A percentile compares a stretch with the other conserved stretches of the same genome.
These are phyloP conservation scores for Bruguiera gymnorhiza DNA, from an alignment of 345 rosid genomes.

Conservation along the genomic window DNA sequence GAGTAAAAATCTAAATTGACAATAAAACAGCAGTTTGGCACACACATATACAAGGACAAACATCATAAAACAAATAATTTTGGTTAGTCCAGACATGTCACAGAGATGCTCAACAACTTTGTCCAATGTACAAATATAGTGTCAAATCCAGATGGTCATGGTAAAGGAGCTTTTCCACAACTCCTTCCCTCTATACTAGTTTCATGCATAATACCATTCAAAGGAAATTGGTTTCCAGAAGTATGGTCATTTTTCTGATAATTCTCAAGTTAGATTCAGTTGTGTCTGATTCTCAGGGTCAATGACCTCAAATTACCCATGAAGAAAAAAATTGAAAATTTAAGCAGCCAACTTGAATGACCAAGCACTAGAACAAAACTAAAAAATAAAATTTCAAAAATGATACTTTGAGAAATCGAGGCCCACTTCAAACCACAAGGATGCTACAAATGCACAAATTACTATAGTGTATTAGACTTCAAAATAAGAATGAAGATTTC, in stretches of 20 bases:
- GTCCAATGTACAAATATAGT: background rate
- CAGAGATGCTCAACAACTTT: background rate
- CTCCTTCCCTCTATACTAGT: background rate
- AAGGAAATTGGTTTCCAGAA: background rate
- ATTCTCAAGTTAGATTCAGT: background rate
- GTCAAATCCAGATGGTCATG: background rate
- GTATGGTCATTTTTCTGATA: background rate
- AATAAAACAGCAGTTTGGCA: too few relatives aligned
- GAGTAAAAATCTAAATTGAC: too few relatives aligned
- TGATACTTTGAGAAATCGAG: background rate
- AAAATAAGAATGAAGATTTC: background rate
- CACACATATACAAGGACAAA: too few relatives aligned
- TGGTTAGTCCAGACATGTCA: too few relatives aligned
- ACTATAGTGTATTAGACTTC: background rate
- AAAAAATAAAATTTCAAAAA: background rate
- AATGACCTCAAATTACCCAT: background rate
- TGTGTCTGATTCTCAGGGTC: background rate
- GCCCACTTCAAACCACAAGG: background rate
- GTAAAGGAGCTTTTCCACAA: background rate
- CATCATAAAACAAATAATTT: too few relatives aligned
- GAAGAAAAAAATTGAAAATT: background rate
- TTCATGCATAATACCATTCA: background rate
- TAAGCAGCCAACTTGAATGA: too few relatives aligned
- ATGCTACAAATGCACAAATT: background rate
- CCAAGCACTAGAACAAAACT: too few relatives aligned